Evolutionary conservation across 192 early-diverging fungal species (phyloP), one percentile per base, ranked within the genome.

Genomic region (Entomortierella beljakovae): DNA sequence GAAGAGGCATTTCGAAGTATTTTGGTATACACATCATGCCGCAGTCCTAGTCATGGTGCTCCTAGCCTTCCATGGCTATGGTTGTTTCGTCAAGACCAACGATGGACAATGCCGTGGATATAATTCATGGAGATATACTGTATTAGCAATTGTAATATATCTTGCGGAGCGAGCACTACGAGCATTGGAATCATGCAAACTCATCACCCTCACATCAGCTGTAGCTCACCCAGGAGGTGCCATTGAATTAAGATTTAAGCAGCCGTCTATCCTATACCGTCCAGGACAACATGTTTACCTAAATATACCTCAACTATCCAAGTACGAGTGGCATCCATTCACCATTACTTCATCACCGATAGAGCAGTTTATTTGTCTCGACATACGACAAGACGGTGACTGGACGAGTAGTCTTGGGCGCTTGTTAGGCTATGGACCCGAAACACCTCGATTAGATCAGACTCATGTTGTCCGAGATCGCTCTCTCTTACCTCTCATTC

Each of bases 1-100:
- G 51, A 70, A 87, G 40, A 71, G 72, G 28, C 61, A 88, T 29
- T 94, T 90, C 74, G 93, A 95, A 73, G 65, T 89, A 26, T 94
- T 95, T 72, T 94, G 92, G 86, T 91, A 86, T 71, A 88, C 87
- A 2, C 94, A 95, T 76, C 93, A 95, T 70, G 88, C 89, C 23
- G 70, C 92, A 26, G 75, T 88, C n/a, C 87, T 87, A 43, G 84
- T 89, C 81, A 81, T 89, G 35, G 64, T 85, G 16, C 64, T 80
- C 61, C 80, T 92, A 40, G 90, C 91, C 63, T 83, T 93, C 55
- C 94, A 95, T 68, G 85, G 85, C 35, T 68, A 77, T 54, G 87
- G 86, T 34, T 86, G 77, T 63, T 84, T 88, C 69, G 84, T 89
- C 35, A 84, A 81, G 68, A 80, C 83, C 11, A 61, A 83, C n/a